Conservation (phyloP, 441 rosid species). For the Pelargonium fulgidum region DNA sequence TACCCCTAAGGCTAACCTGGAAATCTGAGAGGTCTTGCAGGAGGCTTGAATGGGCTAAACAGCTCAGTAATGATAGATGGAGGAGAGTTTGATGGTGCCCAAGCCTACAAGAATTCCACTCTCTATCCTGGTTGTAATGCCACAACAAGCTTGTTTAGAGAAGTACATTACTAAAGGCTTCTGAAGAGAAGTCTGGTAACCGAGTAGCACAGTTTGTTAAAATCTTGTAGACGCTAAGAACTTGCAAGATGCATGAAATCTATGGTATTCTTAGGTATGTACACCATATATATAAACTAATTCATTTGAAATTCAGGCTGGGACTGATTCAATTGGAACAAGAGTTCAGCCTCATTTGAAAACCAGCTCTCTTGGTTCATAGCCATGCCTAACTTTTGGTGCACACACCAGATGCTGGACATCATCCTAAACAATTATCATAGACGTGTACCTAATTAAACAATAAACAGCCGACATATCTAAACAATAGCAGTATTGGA, state of each 20-base stretch:
- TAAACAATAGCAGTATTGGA: no score
- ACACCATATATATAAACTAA: no score
- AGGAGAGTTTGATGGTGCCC: slow-evolving; percentile 86
- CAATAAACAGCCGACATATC: no score
- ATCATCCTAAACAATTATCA: no score
- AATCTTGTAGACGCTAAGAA: neutral
- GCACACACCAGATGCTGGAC: no score
- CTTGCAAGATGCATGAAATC: neutral
- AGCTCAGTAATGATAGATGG: slow-evolving; percentile 81
- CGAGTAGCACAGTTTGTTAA: slow-evolving; percentile 69
- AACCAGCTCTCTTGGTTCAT: slow-evolving; percentile 79
- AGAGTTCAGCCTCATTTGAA: slow-evolving; percentile 76
- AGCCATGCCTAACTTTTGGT: no score
- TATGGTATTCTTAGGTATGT: neutral
- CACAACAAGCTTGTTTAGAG: slow-evolving; percentile 80
- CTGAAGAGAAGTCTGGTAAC: slow-evolving; percentile 85
- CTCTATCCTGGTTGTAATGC: slow-evolving; percentile 97
- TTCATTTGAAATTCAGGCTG: slow-evolving; percentile 35
- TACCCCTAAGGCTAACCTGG: slow-evolving; percentile 96
- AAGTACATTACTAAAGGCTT: slow-evolving; percentile 89
- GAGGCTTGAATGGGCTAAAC: slow-evolving; percentile 59
- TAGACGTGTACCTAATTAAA: no score
- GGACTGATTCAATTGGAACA: slow-evolving; percentile 81
- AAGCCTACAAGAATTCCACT: slow-evolving; percentile 86
- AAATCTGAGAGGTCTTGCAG: slow-evolving; percentile 68